phyloP scores from a whole-genome alignment of 139 green algal species.

The Tetradesmus obliquus region DNA sequence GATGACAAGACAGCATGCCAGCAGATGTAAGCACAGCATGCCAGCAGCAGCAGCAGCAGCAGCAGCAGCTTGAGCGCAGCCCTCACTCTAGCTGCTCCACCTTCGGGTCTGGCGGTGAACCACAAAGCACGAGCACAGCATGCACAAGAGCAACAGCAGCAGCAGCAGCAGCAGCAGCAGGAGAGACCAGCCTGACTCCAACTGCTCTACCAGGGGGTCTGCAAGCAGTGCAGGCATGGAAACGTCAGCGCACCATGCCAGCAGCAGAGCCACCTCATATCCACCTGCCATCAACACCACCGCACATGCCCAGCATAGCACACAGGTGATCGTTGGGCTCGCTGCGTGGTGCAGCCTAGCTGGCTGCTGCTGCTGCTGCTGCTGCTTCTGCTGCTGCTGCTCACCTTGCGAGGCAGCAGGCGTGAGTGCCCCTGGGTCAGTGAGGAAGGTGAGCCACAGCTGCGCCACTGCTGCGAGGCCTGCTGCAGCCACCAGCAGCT shows the following conservation, averaged over 20 bases:
- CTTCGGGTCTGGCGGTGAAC: no score
- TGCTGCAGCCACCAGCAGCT: constrained; percentile 32
- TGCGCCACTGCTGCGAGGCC: background rate
- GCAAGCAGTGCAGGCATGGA: background rate
- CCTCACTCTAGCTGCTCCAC: no score
- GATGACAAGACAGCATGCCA: no score
- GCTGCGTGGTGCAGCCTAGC: no score
- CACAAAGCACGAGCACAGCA: background rate
- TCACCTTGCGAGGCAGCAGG: constrained; percentile 13
- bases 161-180: background rate
- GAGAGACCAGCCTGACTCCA: no score
- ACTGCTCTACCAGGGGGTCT: background rate
- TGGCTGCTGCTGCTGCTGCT: background rate
- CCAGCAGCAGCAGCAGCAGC: background rate
- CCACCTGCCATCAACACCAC: no score
- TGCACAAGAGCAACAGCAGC: background rate
- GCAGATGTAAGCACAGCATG: no score
- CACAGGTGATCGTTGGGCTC: no score
- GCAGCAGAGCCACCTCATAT: background rate
- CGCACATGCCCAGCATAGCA: no score
- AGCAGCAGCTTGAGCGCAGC: no score
- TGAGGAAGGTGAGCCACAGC: constrained; percentile 37
- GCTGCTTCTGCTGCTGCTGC: constrained; percentile 4
- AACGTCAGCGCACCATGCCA: background rate
- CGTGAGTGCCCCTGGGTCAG: constrained; percentile 50